These are phyloP conservation scores for Conidiobolus incongruus DNA, from an alignment of 371 early-diverging fungal species.

Conservation along the genomic window DNA sequence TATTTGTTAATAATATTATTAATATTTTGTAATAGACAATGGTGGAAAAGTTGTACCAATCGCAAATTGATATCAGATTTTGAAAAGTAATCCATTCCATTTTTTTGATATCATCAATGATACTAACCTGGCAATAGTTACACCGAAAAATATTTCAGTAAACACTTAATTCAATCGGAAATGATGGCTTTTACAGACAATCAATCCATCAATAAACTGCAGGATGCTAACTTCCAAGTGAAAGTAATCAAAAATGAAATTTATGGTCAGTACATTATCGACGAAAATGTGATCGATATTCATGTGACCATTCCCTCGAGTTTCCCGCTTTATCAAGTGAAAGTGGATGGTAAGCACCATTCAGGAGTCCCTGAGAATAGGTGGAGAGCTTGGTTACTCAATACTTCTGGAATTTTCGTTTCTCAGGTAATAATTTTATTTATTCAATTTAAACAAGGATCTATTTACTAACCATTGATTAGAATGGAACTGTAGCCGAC, in stretches of 20 bases:
- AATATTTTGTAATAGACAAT: too few relatives aligned
- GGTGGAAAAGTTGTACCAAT: conserved; percentile 67
- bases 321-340: conserved; percentile 64
- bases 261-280: conserved; percentile 51
- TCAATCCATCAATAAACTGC: conserved; percentile 17
- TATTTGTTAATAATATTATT: too few relatives aligned
- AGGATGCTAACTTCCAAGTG: conserved; percentile 36
- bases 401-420: conserved; percentile 48
- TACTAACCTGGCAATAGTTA: conserved; percentile 14
- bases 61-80: conserved; percentile 48
- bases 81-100: conserved; percentile 41
- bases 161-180: conserved; percentile 38
- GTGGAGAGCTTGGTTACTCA: conserved; percentile 82
- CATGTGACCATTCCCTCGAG: conserved; percentile 48
- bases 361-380: conserved; percentile 64
- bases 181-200: conserved; percentile 21
- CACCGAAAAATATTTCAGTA: conserved; percentile 45
- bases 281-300: conserved; percentile 71
- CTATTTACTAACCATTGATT: conserved; percentile 6
- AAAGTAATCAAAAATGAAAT: conserved; percentile 49
- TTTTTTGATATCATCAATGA: background rate
- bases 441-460: background rate
- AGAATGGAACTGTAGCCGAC: conserved; percentile 63
- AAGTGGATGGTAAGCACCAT: conserved; percentile 51
- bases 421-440: conserved; percentile 16